Evolutionary conservation across 805 yeast genomes (phyloP).

Genomic region (Saccharomycopsis fibuligera): DNA sequence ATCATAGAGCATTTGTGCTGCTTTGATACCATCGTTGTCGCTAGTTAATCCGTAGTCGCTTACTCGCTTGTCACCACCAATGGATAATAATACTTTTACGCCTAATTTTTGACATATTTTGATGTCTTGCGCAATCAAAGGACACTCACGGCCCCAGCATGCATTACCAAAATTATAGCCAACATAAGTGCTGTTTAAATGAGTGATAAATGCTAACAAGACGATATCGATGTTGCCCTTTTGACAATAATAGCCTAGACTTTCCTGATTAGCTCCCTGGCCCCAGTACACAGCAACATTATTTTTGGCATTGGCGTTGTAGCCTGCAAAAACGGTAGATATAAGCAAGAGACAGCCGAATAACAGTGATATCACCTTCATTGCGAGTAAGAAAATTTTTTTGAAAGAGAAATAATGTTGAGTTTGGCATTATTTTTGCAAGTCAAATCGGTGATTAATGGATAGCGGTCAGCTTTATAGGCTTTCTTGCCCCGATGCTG

Average conservation of each 20-base stretch:
- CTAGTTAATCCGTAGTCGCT: conserved; percentile 79
- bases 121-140: conserved; percentile 59
- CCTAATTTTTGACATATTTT: conserved; percentile 68
- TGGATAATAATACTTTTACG: conserved; percentile 66
- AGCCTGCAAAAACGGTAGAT: conserved; percentile 25
- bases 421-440: no score
- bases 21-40: conserved; percentile 66
- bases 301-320: conserved; percentile 30
- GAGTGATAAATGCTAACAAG: conserved; percentile 22
- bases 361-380: background rate
- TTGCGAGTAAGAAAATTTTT: no score
- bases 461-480: no score
- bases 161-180: conserved; percentile 42
- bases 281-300: conserved; percentile 69
- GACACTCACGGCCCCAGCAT: conserved; percentile 28
- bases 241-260: conserved; percentile 45
- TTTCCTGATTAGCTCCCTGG: conserved; percentile 45
- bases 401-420: no score
- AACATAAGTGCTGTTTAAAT: conserved; percentile 35
- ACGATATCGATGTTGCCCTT: conserved; percentile 43
- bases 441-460: no score
- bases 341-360: background rate
- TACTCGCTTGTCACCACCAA: conserved; percentile 56
- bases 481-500: no score
- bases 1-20: conserved; percentile 56